These are phyloP conservation scores for Laburnicola sp. DNA, from an alignment of 2,329 filamentous ascomycete genomes.

Conservation along the genomic window DNA sequence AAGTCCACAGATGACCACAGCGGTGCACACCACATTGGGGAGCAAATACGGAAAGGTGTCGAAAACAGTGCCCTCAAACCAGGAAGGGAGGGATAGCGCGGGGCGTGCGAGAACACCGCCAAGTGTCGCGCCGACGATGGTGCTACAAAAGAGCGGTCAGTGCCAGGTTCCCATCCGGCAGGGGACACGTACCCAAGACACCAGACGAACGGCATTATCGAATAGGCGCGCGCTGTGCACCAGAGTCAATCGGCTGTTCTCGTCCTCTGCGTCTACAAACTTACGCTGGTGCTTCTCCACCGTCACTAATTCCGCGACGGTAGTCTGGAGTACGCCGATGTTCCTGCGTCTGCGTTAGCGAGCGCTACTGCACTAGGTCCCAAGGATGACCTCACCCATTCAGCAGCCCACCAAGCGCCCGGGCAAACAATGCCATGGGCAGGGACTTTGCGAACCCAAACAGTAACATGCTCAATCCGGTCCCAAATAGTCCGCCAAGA, in stretches of 20 bases:
- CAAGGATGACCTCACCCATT: conserved; percentile 71
- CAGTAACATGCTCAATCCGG: conserved; percentile 85
- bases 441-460: conserved; percentile 90
- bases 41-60: conserved; percentile 86
- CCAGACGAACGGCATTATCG: conserved; percentile 98
- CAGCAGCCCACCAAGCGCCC: conserved; percentile 84
- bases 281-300: conserved; percentile 89
- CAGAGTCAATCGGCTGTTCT: conserved; percentile 27
- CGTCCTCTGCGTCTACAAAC: conserved; percentile 38
- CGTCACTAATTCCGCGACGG: conserved; percentile 89
- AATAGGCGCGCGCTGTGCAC: conserved; percentile 77
- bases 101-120: conserved; percentile 88
- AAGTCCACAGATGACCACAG: conserved; percentile 75
- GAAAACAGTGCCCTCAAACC: conserved; percentile 80
- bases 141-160: conserved; percentile 56
- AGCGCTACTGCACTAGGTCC: conserved; percentile 24
- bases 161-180: conserved; percentile 14
- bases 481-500: conserved; percentile 84
- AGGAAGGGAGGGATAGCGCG: conserved; percentile 74
- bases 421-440: conserved; percentile 79
- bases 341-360: conserved; percentile 61
- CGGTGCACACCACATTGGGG: conserved; percentile 86
- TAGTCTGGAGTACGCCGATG: conserved; percentile 93
- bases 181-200: conserved; percentile 71
- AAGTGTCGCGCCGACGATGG: conserved; percentile 88